Conservation (phyloP, 805 yeast genomes). For the Tetrapisispora arboricola region DNA sequence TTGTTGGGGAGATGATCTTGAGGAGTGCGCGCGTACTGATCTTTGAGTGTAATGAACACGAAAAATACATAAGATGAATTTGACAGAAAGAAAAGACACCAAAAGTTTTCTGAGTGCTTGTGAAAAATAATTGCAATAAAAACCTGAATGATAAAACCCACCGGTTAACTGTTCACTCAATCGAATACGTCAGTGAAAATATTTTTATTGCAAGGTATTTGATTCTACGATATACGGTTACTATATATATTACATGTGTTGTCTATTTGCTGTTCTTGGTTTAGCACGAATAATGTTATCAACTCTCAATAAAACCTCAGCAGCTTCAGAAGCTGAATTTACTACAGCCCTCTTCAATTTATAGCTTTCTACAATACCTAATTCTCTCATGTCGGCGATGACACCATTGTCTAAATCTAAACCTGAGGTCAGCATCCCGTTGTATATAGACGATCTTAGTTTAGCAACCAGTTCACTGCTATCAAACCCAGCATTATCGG, state of each 20-base stretch:
- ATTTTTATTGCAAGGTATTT: background rate
- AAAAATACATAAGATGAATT: too few species aligned
- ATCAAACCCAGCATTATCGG: constrained; percentile 96
- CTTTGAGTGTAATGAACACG: too few species aligned
- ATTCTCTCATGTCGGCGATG: constrained; percentile 88
- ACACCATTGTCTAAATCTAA: constrained; percentile 75
- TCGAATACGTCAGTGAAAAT: too few species aligned
- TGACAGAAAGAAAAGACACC: too few species aligned
- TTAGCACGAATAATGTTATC: constrained; percentile 95
- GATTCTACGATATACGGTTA: background rate
- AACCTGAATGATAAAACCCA: too few species aligned
- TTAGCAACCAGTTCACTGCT: constrained; percentile 86
- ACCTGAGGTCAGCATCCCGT: constrained; percentile 87
- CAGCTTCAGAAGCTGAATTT: constrained; percentile 93
- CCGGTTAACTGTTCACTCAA: too few species aligned
- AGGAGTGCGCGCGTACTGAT: too few species aligned
- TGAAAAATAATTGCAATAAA: too few species aligned
- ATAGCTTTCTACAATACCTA: constrained; percentile 87
- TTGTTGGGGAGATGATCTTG: too few species aligned
- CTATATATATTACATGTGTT: constrained; percentile 24
- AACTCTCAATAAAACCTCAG: constrained; percentile 89
- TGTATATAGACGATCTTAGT: constrained; percentile 73
- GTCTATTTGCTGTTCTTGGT: constrained; percentile 93
- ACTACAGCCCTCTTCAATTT: constrained; percentile 91
- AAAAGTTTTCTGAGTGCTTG: too few species aligned